Evolutionary conservation across 768 basidiomycete species (phyloP).

Genomic region (Russula vinacea): DNA sequence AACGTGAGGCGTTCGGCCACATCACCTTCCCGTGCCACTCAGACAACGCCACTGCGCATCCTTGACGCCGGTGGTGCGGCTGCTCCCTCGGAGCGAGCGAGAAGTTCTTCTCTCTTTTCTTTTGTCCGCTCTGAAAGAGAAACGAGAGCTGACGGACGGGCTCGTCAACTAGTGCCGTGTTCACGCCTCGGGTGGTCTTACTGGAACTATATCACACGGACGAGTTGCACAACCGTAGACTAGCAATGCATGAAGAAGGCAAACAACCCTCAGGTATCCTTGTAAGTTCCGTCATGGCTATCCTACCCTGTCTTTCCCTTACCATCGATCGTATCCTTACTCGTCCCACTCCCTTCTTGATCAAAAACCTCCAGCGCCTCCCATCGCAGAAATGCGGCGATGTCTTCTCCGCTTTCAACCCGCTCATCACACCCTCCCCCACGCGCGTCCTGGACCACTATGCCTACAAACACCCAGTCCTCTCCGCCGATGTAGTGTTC

Average conservation of each 20-base stretch:
- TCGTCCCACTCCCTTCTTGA: too few relatives aligned
- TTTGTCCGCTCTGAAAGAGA: too few relatives aligned
- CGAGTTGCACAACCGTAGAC: conserved; percentile 40
- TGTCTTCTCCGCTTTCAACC: conserved; percentile 10
- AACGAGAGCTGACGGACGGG: neutral
- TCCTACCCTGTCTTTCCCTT: too few relatives aligned
- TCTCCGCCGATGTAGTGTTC: too few relatives aligned
- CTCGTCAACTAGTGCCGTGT: conserved; percentile 62
- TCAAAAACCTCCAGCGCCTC: neutral
- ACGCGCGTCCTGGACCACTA: too few relatives aligned
- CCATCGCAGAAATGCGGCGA: neutral
- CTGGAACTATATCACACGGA: conserved; percentile 72
- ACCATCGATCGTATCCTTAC: neutral
- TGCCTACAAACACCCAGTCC: too few relatives aligned
- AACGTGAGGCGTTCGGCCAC: too few relatives aligned
- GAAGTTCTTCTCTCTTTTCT: too few relatives aligned
- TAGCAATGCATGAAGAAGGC: conserved; percentile 40
- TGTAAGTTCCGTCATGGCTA: neutral
- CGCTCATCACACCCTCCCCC: neutral
- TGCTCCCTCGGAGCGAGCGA: too few relatives aligned
- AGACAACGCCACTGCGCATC: conserved; percentile 30
- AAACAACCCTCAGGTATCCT: conserved; percentile 43
- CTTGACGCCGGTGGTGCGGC: conserved; percentile 36
- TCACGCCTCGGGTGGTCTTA: conserved; percentile 64
- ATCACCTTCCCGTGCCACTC: too few relatives aligned